Evolutionary conservation across 2,329 filamentous ascomycete species (phyloP).

Genomic region (Pseudocercospora cruenta): DNA sequence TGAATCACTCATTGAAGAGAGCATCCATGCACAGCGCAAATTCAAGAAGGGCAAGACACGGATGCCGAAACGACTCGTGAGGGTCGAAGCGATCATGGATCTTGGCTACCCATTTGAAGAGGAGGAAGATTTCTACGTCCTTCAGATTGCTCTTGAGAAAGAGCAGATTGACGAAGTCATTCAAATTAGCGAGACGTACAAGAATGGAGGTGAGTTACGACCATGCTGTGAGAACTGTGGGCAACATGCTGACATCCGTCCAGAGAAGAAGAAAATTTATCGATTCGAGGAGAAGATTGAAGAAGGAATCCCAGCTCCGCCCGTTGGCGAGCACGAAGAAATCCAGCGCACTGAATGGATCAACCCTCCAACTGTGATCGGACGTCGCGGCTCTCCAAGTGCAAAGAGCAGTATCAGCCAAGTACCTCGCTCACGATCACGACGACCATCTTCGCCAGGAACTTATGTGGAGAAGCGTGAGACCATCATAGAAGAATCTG

Average conservation of each 20-base stretch:
- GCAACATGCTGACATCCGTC: slow-evolving; percentile 23
- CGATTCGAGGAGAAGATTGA: slow-evolving; percentile 39
- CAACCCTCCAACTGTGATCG: slow-evolving; percentile 42
- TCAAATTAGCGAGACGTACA: slow-evolving; percentile 76
- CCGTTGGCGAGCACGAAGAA: slow-evolving; percentile 38
- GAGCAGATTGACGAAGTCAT: slow-evolving; percentile 91
- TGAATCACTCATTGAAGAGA: slow-evolving; percentile 29
- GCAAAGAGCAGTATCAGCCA: slow-evolving; percentile 35
- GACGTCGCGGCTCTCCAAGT: slow-evolving; percentile 31
- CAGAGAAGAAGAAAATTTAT: slow-evolving; percentile 43
- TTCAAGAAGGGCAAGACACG: slow-evolving; percentile 80
- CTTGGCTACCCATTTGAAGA: slow-evolving; percentile 84
- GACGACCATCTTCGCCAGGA: slow-evolving; percentile 29
- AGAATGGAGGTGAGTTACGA: slow-evolving; percentile 47
- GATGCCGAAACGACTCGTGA: slow-evolving; percentile 79
- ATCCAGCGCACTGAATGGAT: slow-evolving; percentile 44
- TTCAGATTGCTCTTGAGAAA: slow-evolving; percentile 82
- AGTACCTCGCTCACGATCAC: slow-evolving; percentile 30
- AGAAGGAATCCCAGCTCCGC: slow-evolving; percentile 30
- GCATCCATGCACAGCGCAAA: slow-evolving; percentile 27
- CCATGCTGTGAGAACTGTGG: background rate
- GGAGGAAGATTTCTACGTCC: slow-evolving; percentile 81
- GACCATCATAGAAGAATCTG: slow-evolving; percentile 37
- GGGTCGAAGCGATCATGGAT: slow-evolving; percentile 78
- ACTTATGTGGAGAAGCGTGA: slow-evolving; percentile 35